Conservation (phyloP, 805 yeast genomes). For the Metschnikowia proteae region DNA sequence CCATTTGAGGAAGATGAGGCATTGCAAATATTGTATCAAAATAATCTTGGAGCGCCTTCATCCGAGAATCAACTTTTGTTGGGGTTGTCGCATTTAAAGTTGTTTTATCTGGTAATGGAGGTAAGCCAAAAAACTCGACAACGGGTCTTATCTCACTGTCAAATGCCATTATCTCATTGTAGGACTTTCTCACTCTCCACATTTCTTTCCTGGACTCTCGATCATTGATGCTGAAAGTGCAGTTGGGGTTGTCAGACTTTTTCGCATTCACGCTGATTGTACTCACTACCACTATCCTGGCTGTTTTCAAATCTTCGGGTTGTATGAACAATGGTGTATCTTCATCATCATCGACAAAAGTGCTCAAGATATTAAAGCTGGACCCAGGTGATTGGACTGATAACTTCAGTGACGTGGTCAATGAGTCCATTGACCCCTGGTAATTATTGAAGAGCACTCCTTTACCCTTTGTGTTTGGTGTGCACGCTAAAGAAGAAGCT, state of each 20-base stretch:
- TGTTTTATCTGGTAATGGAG: conserved; percentile 60
- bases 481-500: not conserved
- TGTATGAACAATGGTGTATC: conserved; percentile 52
- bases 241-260: conserved; percentile 53
- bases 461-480: not conserved
- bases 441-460: not conserved
- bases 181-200: conserved; percentile 69
- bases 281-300: conserved; percentile 46
- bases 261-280: conserved; percentile 38
- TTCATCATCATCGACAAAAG: conserved; percentile 28
- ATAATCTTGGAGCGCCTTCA: conserved; percentile 53
- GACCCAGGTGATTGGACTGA: conserved; percentile 9
- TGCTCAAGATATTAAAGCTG: conserved; percentile 16
- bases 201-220: conserved; percentile 58
- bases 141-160: conserved; percentile 57
- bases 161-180: conserved; percentile 55
- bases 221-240: conserved; percentile 63
- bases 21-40: conserved; percentile 53
- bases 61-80: conserved; percentile 57
- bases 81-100: conserved; percentile 61
- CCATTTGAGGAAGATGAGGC: conserved; percentile 55
- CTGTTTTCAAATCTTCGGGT: conserved; percentile 54
- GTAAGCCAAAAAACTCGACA: conserved; percentile 50
- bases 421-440: conserved; percentile 3
- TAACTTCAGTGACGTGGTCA: not conserved